Evolutionary conservation across 768 basidiomycete species (phyloP), one percentile per base, ranked within the genome.

Genomic region (Gloeopeniophorella convolvens): DNA sequence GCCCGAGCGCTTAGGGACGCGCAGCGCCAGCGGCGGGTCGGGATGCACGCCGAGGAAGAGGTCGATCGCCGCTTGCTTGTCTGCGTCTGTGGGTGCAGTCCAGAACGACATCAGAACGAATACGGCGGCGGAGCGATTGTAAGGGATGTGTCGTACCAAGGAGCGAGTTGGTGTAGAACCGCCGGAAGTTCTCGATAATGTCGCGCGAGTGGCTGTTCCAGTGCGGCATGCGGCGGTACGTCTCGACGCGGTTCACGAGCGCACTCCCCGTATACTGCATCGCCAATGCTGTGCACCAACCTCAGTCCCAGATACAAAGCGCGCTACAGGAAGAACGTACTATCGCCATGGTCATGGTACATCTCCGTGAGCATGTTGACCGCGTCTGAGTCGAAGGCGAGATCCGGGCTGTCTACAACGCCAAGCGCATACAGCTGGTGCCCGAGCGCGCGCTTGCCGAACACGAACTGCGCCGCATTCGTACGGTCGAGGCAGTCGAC

Each of bases 121-220:
- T n/a, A 13, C 28, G 35, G 18, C 20, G 12, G 12, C 15, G n/a
- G 8, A 23, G 48, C 42, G n/a, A 5, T 24, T 39, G 60, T n/a
- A 49, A 31, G 3, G 10, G n/a, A 8, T 5, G 3, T 12, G 15
- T n/a, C 65, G 21, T 35, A 90, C 91, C 91, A 3, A 95, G 76
- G 37, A 98, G 71, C 6, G 89, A 91, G 61, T 99, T 99, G 8
- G 92, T 85, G 64, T 97, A 98, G 63, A 95, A 96, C 16, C 95
- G 79, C 42, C 90, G 76, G 45, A 98, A 84, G 61, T 94, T 95
- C 68, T 96, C 93, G 56, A 93, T 90, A 60, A 97, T 90, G 64
- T 97, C 94, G 30, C 95, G 75, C 1, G 93, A 96, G 67, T 97
- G 95, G 59, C 90, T 93, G 61, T 91, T 92, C 94, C 95, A 98